Evolutionary conservation across 441 rosid species (phyloP), one percentile per base, ranked within the genome.

Genomic region (Manihot esculenta): DNA sequence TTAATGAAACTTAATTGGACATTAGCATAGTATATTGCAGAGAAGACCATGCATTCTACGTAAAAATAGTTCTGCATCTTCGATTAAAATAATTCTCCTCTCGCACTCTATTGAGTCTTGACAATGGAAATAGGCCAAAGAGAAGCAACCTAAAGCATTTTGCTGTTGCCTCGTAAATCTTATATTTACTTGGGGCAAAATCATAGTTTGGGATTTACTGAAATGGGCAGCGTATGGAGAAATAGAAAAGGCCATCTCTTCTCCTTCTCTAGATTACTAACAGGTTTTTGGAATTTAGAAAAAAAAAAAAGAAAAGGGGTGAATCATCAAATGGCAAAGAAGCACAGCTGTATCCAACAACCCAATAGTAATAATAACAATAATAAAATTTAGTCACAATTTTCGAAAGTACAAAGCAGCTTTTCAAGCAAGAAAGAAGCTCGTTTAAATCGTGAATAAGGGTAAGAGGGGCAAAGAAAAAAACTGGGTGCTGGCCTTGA

Each of bases 261-360:
- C 7, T 35, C 41, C 5, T 2, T 35, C 7, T 35, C 41, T 10
- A 14, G 26, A n/a, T 8, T 53, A 8, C 20, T 51, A 20, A 1
- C 21, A 5, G 5, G 9, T 15, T 64, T 17, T 64, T 27, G 2
- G 14, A n/a, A 64, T 45, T 0, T 38, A 38, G 8, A 38, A 38
- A 38, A 38, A 33, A n/a, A n/a, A 4, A 30, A 30, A 30, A 30
- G 4, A 30, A 14, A 13, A 5, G 14, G 24, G 9, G 2, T 55
- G 63, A 63, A 42, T 26, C 47, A 21, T 8, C 44, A 33, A 47
- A 59, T 48, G 44, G 44, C n/a, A 10, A 38, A 10, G 59, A 23
- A 13, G 51, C 10, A 14, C 33, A 59, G 54, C 71, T 50, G 66
- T 59, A 26, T 26, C 48, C 70, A 64, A 38, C 42, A 38, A 5